Base-by-base conservation (phyloP, 2,329 filamentous ascomycete species). In the Microdochium paspali region DNA sequence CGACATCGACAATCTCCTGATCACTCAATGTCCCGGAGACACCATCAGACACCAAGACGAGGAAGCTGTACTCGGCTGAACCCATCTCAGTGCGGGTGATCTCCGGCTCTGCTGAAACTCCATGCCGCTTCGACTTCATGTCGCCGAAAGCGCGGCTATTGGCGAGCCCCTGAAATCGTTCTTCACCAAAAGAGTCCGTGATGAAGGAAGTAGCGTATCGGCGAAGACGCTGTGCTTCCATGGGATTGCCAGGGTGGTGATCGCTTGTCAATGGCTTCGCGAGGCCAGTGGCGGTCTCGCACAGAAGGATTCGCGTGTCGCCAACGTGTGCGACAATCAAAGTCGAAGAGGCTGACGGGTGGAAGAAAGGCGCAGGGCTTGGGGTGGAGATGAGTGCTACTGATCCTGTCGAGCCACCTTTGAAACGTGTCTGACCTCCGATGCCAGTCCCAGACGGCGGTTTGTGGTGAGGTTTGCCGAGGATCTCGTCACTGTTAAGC, bases 91-190 rank as follows among this genome's bases (percentile, higher is more conserved):
- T 72, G 30, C 86, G 82, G 1, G 79, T 81, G 51, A 96, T 81
- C 60, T 97, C 90, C 0, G 93, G 93, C 66, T 98, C 93, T 1
- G 93, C 93, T 3, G 85, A 90, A 12, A 98, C 91, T 24, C 93
- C 93, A 46, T 97, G 84, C 46, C 91, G 85, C 68, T 98, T 98
- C 49, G 83, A 87, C 28, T 79, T 78, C 68, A 96, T 89, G 69
- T 98, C 93, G 24, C 93, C 93, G 62, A 98, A 97, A 3, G 93
- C 79, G 25, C 93, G 86, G 26, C 88, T 94, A 68, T 98, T 98
- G 56, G 93, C 93, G 0, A 98, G 76, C 0, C 93, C 91, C 13
- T 84, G 84, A 65, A 98, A 93, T 56, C 93, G 89, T 67, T 97
- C 90, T 68, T 98, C 93, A 60, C 93, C 93, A 64, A 98, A 98